Evolutionary conservation across 2,329 filamentous ascomycete species (phyloP).

Genomic region (Cladosporium sp.): DNA sequence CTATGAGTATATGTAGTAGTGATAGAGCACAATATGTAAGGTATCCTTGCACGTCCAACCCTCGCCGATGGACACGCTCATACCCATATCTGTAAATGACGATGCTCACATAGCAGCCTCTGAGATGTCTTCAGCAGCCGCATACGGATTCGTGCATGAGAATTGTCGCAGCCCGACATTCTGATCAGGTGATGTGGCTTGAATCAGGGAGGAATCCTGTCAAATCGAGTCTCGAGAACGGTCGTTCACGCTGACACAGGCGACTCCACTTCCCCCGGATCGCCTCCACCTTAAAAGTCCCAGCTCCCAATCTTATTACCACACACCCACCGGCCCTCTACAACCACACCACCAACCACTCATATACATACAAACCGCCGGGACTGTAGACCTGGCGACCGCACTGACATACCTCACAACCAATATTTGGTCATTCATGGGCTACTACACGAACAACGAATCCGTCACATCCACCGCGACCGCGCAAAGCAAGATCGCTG

Average conservation of each 20-base stretch:
- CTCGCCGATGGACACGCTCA: not conserved
- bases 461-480: constrained; percentile 6
- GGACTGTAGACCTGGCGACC: constrained; percentile 9
- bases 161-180: not conserved
- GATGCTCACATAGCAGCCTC: not conserved
- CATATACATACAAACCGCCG: not conserved
- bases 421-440: constrained; percentile 12
- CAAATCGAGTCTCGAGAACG: not conserved
- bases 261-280: constrained; percentile 8
- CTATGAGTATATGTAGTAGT: not conserved
- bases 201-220: constrained; percentile 1
- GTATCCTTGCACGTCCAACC: not conserved
- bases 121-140: not conserved
- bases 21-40: not conserved
- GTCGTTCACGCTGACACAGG: constrained; percentile 4
- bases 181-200: not conserved
- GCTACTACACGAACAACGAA: constrained; percentile 19
- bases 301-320: constrained; percentile 3
- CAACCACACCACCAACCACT: not conserved
- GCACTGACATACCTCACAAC: not conserved
- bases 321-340: not conserved
- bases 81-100: not conserved
- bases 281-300: constrained; percentile 3
- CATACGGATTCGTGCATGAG: not conserved
- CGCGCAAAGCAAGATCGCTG: constrained; percentile 16